These are phyloP conservation scores for Pascua sp. DNA, from an alignment of 1,284 basidiomycete genomes.

Conservation along the genomic window DNA sequence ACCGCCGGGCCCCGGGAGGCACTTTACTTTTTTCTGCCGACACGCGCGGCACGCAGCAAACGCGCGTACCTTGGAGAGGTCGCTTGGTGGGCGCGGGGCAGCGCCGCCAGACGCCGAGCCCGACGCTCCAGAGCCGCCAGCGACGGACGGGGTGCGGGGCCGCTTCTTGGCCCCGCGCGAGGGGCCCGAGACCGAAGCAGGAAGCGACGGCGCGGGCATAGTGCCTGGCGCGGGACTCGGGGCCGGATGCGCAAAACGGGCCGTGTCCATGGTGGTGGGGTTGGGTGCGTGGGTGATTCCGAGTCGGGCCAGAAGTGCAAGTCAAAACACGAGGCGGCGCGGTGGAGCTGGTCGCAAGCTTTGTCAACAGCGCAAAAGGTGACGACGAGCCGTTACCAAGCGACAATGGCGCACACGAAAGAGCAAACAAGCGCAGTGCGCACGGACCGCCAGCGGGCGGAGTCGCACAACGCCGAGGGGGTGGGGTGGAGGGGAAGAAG, in stretches of 20 bases:
- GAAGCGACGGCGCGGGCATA: no score
- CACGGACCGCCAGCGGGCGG: no score
- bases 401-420: no score
- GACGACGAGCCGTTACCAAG: no score
- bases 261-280: neutral
- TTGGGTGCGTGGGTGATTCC: neutral
- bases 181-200: neutral
- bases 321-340: neutral
- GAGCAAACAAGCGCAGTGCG: no score
- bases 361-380: no score
- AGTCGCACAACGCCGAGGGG: no score
- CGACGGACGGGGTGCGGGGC: neutral
- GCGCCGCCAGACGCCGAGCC: neutral
- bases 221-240: neutral
- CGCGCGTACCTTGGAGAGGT: constrained; percentile 38
- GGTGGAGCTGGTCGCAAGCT: no score
- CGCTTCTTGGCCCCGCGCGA: neutral
- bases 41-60: constrained; percentile 43
- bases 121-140: neutral
- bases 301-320: neutral
- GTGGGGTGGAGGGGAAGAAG: no score
- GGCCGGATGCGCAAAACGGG: constrained; percentile 2
- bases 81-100: constrained; percentile 5
- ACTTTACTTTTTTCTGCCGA: constrained; percentile 44
- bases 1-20: constrained; percentile 31